Evolutionary conservation across 805 yeast species (phyloP).

Genomic region (Kodamaea fukazawae): DNA sequence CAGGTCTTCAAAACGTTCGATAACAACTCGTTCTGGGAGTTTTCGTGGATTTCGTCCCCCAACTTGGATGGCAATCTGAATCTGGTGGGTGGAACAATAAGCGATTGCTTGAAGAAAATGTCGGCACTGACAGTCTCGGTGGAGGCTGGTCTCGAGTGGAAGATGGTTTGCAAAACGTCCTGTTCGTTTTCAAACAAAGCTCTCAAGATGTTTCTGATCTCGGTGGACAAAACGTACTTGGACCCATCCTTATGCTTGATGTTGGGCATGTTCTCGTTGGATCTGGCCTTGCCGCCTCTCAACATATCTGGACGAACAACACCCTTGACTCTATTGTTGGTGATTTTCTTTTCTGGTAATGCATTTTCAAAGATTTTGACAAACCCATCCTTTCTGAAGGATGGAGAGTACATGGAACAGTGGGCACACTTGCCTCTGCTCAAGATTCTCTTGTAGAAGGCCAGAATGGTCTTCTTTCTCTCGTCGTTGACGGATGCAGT

Average conservation of each 20-base stretch:
- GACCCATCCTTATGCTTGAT: constrained; percentile 68
- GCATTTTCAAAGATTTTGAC: constrained; percentile 89
- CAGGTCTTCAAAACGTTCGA: constrained; percentile 78
- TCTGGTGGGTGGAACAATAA: constrained; percentile 94
- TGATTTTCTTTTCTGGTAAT: constrained; percentile 73
- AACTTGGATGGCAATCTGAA: constrained; percentile 95
- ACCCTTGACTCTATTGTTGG: constrained; percentile 83
- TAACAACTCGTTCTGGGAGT: constrained; percentile 84
- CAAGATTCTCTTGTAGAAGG: constrained; percentile 69
- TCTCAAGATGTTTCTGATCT: constrained; percentile 74
- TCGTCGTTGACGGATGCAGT: constrained; percentile 88
- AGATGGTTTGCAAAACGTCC: constrained; percentile 62
- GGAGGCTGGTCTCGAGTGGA: constrained; percentile 75
- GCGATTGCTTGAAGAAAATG: constrained; percentile 82
- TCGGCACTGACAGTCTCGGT: constrained; percentile 58
- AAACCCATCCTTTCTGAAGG: constrained; percentile 91
- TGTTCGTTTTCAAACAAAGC: constrained; percentile 76
- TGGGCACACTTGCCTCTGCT: constrained; percentile 88
- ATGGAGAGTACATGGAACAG: constrained; percentile 94
- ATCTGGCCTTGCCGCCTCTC: constrained; percentile 25
- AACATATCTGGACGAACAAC: constrained; percentile 69
- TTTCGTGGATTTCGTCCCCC: constrained; percentile 96
- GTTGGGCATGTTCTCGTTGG: constrained; percentile 40
- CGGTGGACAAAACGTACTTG: constrained; percentile 84
- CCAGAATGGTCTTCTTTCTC: constrained; percentile 70